Evolutionary conservation across 2,329 filamentous ascomycete genomes (phyloP), one percentile per base, ranked within the genome.

Genomic region (Elsinoe batatas): DNA sequence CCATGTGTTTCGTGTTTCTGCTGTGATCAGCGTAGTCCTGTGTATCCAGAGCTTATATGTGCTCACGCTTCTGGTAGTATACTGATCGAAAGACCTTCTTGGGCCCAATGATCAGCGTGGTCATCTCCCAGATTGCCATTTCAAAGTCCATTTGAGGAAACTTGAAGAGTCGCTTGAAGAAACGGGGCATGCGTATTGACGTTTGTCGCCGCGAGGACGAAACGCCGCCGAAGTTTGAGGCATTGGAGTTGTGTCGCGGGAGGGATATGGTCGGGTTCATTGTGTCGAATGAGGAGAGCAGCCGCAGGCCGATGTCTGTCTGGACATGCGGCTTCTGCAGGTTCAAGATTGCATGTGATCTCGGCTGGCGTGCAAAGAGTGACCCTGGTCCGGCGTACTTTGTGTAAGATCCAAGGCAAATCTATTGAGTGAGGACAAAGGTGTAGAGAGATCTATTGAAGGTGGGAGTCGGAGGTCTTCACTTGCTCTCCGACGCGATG

Each of bases 91-190:
- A 86, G 51, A 86, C 83, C 67, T 85, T 85, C 71, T 85, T 85
- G 0, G 83, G 83, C 32, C 82, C 80, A 65, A 85, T 81, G 60
- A 86, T 74, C 54, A 86, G 72, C 63, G 78, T 80, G 59, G 80
- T 83, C 79, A 86, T 85, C 68, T 86, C 83, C 83, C 83, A 86
- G 62, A 84, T 79, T 17, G 83, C 83, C 76, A 84, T 84, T 66
- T 86, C 83, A 66, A 86, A 86, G 72, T 86, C 83, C 83, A 86
- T 85, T 63, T 84, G 82, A 10, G 82, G 82, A 64, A 85, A 85
- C 68, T 86, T 86, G 76, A 85, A 84, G 50, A 85, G 71, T 57
- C 81, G 76, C 64, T 82, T 82, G 72, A 85, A 84, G 75, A 84
- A 84, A 61, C 80, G 79, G 61, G 82, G 81, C 75, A 84, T 80